Conservation (phyloP, 768 basidiomycete species). For the Amanita polypyramis region DNA sequence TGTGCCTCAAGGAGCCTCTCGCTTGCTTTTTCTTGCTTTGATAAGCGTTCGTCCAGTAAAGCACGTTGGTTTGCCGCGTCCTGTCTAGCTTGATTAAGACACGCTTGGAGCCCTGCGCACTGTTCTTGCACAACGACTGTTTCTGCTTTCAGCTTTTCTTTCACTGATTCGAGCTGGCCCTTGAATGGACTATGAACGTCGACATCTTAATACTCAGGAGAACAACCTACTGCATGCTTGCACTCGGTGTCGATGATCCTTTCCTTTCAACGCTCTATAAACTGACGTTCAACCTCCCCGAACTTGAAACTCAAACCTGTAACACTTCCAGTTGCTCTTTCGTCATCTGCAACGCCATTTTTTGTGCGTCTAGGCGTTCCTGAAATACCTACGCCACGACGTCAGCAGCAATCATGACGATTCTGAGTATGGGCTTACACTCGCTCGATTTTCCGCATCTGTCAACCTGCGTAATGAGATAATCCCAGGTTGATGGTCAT, state of each 20-base stretch:
- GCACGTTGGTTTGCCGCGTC: slow-evolving; percentile 1
- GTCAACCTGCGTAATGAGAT: not conserved
- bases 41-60: slow-evolving; percentile 14
- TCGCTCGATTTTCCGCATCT: slow-evolving; percentile 1
- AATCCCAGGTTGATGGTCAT: not conserved
- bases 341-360: slow-evolving; percentile 27
- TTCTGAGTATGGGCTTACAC: not conserved
- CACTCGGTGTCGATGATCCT: slow-evolving; percentile 25
- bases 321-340: slow-evolving; percentile 21
- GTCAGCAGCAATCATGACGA: not conserved
- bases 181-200: slow-evolving; percentile 3
- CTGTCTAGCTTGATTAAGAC: slow-evolving; percentile 13
- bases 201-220: not conserved
- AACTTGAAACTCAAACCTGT: slow-evolving; percentile 2
- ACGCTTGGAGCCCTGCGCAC: slow-evolving; percentile 19
- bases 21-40: slow-evolving; percentile 17
- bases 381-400: slow-evolving; percentile 11
- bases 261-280: slow-evolving; percentile 19
- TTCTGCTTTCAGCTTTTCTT: slow-evolving; percentile 25
- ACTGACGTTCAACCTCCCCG: slow-evolving; percentile 8
- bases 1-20: slow-evolving; percentile 19
- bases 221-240: slow-evolving; percentile 22
- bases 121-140: slow-evolving; percentile 31
- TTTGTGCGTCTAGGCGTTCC: slow-evolving; percentile 32
- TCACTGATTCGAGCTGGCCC: slow-evolving; percentile 20